These are phyloP conservation scores for Boletales sp. DNA, from an alignment of 768 basidiomycete species.

Conservation along the genomic window DNA sequence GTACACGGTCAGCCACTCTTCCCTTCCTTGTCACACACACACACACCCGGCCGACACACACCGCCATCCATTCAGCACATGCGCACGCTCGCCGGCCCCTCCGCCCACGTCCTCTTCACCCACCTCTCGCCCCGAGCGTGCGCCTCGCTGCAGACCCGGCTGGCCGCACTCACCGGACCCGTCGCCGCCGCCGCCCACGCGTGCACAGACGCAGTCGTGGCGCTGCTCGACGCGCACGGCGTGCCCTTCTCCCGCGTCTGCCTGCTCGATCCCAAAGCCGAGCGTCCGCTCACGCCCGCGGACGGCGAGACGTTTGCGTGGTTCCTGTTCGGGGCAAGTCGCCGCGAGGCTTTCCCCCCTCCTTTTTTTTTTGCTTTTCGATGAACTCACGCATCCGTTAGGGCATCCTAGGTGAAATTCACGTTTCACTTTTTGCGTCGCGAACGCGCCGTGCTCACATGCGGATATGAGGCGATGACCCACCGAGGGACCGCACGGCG, in stretches of 20 bases:
- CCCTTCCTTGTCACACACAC: too few species aligned
- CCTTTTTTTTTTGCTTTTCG: too few species aligned
- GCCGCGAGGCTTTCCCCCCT: neutral
- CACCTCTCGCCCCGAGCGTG: slow-evolving; percentile 76
- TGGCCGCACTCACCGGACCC: slow-evolving; percentile 4
- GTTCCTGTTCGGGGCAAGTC: slow-evolving; percentile 86
- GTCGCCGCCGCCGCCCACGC: slow-evolving; percentile 23
- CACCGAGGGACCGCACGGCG: slow-evolving; percentile 88
- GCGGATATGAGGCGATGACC: slow-evolving; percentile 73
- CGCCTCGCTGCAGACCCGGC: slow-evolving; percentile 41
- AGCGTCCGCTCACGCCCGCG: slow-evolving; percentile 60
- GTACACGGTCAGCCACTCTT: slow-evolving; percentile 53
- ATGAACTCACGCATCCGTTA: slow-evolving; percentile 17
- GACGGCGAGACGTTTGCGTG: slow-evolving; percentile 82
- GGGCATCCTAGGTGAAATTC: slow-evolving; percentile 55
- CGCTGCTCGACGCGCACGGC: slow-evolving; percentile 15
- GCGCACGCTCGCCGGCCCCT: slow-evolving; percentile 67
- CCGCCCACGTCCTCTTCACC: slow-evolving; percentile 74
- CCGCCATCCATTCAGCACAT: slow-evolving; percentile 56
- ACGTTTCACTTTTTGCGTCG: too few species aligned
- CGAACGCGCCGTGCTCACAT: too few species aligned
- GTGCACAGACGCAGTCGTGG: slow-evolving; percentile 19
- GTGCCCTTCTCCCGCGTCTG: slow-evolving; percentile 65
- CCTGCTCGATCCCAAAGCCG: slow-evolving; percentile 90
- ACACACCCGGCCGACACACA: too few species aligned